A percentile compares a stretch with the other conserved stretches of the same genome.
Evolutionary conservation across 768 basidiomycete species (phyloP).

Genomic region (Auricularia sp.): DNA sequence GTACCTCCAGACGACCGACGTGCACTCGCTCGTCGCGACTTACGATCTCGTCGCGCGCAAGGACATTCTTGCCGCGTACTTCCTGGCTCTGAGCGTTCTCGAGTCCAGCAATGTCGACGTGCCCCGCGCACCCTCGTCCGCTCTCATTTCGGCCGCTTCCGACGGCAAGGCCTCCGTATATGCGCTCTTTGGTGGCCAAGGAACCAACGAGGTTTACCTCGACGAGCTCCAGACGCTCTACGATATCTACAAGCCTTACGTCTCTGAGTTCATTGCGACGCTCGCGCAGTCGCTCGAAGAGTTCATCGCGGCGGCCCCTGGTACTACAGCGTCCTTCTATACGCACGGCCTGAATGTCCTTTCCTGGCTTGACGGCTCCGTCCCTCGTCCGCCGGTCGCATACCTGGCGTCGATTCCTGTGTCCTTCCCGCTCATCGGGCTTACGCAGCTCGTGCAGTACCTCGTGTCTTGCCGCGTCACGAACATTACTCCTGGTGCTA

Average conservation of each 20-base stretch:
- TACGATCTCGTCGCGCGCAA: conserved; percentile 71
- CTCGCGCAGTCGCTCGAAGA: conserved; percentile 42
- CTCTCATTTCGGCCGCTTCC: conserved; percentile 54
- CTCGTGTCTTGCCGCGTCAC: conserved; percentile 68
- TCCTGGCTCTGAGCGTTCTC: conserved; percentile 59
- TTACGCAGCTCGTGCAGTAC: conserved; percentile 93
- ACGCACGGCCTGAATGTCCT: conserved; percentile 69
- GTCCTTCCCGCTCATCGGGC: conserved; percentile 90
- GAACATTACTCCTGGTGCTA: conserved; percentile 66
- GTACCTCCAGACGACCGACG: conserved; percentile 62
- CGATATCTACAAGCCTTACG: conserved; percentile 84
- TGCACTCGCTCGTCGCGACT: conserved; percentile 69
- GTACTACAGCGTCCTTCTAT: conserved; percentile 38
- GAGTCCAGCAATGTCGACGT: conserved; percentile 47
- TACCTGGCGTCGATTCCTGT: conserved; percentile 91
- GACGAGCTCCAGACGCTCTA: conserved; percentile 88
- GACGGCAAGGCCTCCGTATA: conserved; percentile 66
- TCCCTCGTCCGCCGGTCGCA: conserved; percentile 61
- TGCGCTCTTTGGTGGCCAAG: conserved; percentile 95
- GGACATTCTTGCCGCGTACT: conserved; percentile 70
- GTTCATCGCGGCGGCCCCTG: conserved; percentile 28
- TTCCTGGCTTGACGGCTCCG: conserved; percentile 70
- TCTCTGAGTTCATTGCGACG: conserved; percentile 55
- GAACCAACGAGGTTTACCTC: conserved; percentile 96
- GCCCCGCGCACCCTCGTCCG: conserved; percentile 51